Conservation (phyloP, 345 rosid species). For the Dimocarpus longan region DNA sequence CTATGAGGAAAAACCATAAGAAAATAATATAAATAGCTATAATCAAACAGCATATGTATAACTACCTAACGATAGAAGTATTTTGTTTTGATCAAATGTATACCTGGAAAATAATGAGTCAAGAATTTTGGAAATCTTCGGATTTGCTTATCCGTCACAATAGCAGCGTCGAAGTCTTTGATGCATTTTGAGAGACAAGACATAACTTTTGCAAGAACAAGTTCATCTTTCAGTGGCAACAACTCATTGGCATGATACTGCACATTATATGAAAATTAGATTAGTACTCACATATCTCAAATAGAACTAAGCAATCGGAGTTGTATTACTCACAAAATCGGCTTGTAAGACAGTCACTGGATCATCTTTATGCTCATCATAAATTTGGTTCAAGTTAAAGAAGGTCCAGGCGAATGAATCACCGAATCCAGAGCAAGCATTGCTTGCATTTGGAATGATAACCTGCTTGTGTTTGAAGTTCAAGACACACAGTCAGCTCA, state of each 20-base stretch:
- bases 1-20: constrained; percentile 24
- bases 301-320: not conserved
- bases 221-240: constrained; percentile 46
- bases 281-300: not conserved
- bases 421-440: constrained; percentile 49
- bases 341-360: constrained; percentile 41
- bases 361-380: constrained; percentile 45
- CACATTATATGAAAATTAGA: not conserved
- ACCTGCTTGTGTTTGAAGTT: constrained; percentile 36
- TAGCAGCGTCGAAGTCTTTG: constrained; percentile 40
- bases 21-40: not conserved
- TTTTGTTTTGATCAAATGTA: not conserved
- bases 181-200: constrained; percentile 46
- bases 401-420: constrained; percentile 56
- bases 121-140: constrained; percentile 47
- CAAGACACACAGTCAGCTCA: not conserved
- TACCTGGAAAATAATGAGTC: constrained; percentile 69
- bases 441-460: constrained; percentile 48
- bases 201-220: constrained; percentile 38
- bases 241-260: constrained; percentile 60
- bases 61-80: not conserved
- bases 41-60: not conserved
- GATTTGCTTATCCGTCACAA: constrained; percentile 43
- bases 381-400: constrained; percentile 54
- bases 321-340: constrained; percentile 51